Conservation (phyloP, 2,329 filamentous ascomycete species). For the Albophoma yamanashiensis region DNA sequence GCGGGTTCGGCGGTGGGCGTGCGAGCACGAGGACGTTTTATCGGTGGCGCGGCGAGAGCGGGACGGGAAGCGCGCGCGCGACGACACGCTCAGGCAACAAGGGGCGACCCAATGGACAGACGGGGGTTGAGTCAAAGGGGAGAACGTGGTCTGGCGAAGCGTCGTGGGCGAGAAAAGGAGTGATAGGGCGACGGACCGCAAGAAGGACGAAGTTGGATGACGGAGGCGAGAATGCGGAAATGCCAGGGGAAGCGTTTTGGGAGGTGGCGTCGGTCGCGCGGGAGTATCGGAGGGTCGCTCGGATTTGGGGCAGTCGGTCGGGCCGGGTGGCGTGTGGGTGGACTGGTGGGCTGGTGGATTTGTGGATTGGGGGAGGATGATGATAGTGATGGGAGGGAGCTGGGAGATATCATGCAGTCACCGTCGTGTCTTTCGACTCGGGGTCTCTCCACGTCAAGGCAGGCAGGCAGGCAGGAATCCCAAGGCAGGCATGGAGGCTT, state of each 20-base stretch:
- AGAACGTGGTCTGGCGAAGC: background rate
- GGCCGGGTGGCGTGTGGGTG: background rate
- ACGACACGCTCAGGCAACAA: background rate
- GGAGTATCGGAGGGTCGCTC: slow-evolving; percentile 6
- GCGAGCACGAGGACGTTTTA: background rate
- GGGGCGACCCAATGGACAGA: background rate
- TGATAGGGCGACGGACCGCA: background rate
- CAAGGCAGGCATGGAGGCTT: background rate
- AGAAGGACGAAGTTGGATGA: background rate
- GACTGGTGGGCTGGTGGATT: background rate
- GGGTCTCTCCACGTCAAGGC: background rate
- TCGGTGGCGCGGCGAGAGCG: background rate
- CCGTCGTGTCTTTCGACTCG: background rate
- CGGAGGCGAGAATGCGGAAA: background rate
- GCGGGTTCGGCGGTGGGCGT: background rate
- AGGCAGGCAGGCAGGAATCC: no score
- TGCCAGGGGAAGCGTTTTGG: background rate
- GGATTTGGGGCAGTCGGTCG: background rate
- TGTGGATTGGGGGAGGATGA: background rate
- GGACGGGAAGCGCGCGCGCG: background rate
- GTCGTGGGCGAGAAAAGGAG: background rate
- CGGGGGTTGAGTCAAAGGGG: background rate
- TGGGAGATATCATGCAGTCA: no score
- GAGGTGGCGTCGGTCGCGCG: slow-evolving; percentile 1
- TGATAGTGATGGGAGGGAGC: no score